phyloP scores from a whole-genome alignment of 208 protist genomes.

The Acanthamoeba royreba region DNA sequence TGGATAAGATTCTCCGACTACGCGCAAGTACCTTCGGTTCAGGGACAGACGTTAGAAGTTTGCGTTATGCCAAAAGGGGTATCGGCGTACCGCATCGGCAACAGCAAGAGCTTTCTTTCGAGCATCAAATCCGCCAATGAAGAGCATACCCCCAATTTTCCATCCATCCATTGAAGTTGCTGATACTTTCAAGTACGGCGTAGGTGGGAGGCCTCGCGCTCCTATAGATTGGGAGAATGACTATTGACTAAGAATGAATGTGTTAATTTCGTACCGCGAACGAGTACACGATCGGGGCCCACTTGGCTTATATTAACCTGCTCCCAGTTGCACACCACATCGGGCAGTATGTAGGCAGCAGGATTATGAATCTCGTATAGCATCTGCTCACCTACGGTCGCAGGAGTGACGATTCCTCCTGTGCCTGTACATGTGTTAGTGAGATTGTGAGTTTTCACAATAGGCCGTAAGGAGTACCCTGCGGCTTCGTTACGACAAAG shows the following conservation, averaged over 20 bases:
- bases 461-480: background rate
- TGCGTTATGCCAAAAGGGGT: background rate
- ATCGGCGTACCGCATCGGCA: background rate
- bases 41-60: too few species aligned
- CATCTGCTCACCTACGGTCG: conserved; percentile 62
- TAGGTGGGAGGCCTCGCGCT: background rate
- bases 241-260: too few species aligned
- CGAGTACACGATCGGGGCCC: background rate
- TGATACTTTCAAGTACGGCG: conserved; percentile 11
- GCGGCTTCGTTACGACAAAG: conserved; percentile 65
- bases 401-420: conserved; percentile 53
- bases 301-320: conserved; percentile 41
- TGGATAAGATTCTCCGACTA: background rate
- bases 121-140: conserved; percentile 23
- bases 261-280: background rate
- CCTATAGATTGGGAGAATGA: too few species aligned
- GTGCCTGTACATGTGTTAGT: background rate
- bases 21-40: background rate
- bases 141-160: conserved; percentile 12
- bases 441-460: background rate
- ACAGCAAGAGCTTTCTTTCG: background rate
- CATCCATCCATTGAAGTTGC: conserved; percentile 1
- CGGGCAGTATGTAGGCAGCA: conserved; percentile 58
- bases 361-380: conserved; percentile 71
- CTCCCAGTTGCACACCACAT: conserved; percentile 59